phyloP scores from a whole-genome alignment of 371 early-diverging fungal genomes.

The Syncephalastrum monosporum region DNA sequence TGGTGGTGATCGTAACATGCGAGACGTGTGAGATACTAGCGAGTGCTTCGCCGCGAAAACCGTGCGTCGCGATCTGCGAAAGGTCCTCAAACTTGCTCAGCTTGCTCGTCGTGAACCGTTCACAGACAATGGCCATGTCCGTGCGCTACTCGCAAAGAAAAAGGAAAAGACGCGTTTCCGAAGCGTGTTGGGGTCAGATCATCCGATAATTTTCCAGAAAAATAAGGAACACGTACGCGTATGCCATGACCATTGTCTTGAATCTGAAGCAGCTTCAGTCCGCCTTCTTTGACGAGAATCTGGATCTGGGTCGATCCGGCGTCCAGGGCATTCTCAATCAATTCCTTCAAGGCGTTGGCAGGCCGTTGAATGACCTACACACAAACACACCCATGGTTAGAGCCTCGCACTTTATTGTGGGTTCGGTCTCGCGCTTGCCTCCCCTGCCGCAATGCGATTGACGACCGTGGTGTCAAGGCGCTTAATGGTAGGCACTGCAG shows the following conservation, averaged over 20 bases:
- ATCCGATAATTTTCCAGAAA: not conserved
- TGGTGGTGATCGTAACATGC: slow-evolving; percentile 88
- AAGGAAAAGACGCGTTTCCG: not conserved
- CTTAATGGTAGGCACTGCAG: slow-evolving; percentile 45
- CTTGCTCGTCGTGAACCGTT: slow-evolving; percentile 97
- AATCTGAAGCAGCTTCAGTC: slow-evolving; percentile 89
- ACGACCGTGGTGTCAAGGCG: slow-evolving; percentile 80
- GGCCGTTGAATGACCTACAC: slow-evolving; percentile 89
- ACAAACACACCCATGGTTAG: no score
- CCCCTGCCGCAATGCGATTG: slow-evolving; percentile 96
- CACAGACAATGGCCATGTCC: slow-evolving; percentile 88
- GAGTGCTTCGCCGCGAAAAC: slow-evolving; percentile 99
- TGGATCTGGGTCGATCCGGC: slow-evolving; percentile 88
- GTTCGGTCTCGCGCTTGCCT: slow-evolving; percentile 49
- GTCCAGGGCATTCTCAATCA: slow-evolving; percentile 97
- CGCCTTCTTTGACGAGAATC: slow-evolving; percentile 83
- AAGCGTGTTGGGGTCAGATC: not conserved
- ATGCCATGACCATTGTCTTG: slow-evolving; percentile 99
- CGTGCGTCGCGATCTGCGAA: slow-evolving; percentile 84
- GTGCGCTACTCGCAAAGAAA: slow-evolving; percentile 54
- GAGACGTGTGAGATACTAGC: slow-evolving; percentile 96
- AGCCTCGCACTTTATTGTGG: not conserved
- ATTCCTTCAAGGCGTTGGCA: slow-evolving; percentile 94
- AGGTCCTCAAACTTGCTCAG: slow-evolving; percentile 87
- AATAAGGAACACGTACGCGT: slow-evolving; percentile 35